These are phyloP conservation scores for Ceratocystis destructans DNA, from an alignment of 2,329 filamentous ascomycete genomes.

Conservation along the genomic window DNA sequence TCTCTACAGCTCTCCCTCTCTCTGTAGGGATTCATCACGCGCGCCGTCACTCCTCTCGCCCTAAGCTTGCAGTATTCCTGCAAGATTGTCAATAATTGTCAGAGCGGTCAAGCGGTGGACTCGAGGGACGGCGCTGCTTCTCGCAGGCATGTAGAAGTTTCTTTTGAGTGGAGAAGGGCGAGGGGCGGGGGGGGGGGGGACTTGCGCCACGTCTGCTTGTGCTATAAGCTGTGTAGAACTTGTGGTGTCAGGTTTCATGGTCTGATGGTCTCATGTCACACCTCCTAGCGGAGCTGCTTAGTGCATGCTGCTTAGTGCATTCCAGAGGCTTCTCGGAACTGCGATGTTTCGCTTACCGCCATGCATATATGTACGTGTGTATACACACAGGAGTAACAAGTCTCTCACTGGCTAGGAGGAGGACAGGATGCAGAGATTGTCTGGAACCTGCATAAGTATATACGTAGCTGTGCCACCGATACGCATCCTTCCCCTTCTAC, in stretches of 20 bases:
- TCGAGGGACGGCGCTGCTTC: not conserved
- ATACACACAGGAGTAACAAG: not conserved
- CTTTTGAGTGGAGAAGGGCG: not conserved
- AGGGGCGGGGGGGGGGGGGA: no score
- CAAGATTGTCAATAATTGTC: not conserved
- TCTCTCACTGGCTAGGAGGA: not conserved
- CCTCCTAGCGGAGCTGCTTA: not conserved
- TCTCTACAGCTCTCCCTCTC: not conserved
- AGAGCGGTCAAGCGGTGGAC: not conserved
- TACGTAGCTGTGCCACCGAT: not conserved
- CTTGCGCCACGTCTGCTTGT: no score
- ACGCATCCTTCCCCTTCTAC: no score
- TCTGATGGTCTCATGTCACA: not conserved
- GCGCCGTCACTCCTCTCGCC: not conserved
- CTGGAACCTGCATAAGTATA: not conserved
- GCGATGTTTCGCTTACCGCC: not conserved
- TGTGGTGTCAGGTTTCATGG: not conserved
- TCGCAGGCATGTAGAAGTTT: slow-evolving; percentile 4
- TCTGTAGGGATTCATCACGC: not conserved
- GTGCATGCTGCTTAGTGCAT: not conserved
- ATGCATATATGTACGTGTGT: not conserved
- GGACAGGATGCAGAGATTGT: no score
- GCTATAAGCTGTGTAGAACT: not conserved
- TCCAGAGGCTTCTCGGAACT: not conserved
- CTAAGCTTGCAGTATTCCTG: not conserved